Evolutionary conservation across 129 eudicot genomes (phyloP), one percentile per base, ranked within the genome.

Genomic region (Pulicaria dysenterica): DNA sequence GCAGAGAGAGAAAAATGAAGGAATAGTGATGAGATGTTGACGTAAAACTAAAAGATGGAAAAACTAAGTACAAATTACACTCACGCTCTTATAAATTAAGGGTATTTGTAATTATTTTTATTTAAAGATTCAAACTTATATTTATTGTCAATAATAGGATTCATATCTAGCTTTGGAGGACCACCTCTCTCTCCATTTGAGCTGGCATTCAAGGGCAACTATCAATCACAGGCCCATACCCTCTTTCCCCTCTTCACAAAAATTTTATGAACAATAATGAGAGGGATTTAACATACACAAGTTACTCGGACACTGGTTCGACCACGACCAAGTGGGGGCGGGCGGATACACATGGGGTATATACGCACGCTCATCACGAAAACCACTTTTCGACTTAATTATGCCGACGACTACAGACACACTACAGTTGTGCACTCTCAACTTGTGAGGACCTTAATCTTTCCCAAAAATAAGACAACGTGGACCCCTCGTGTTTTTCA

Each of bases 341-440:
- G 6, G 48, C 36, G 38, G 2, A 73, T 11, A n/a, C 47, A 46
- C 39, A 13, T 62, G 45, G 43, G 63, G 19, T 54, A 36, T 15
- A 64, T 37, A 72, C 11, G 75, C 76, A 67, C 24, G 16, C 19
- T 63, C 67, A 14, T 61, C 71, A 62, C 80, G 59, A 17, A 73
- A 69, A 75, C 66, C 73, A 42, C 79, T 88, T 85, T 85, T 82
- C 70, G 60, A 46, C 73, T 83, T 80, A 57, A 87, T 70, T 82
- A 65, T 76, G 76, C 19, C 69, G 66, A 74, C 82, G 48, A 50
- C 75, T 67, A 71, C 72, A 79, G 76, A 65, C 55, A 73, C 62
- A 60, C 65, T 58, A 57, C 67, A 73, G 79, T 72, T 75, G 77
- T 79, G 55, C 13, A 69, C 56, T 45, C 65, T 57, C 58, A 77